Evolutionary conservation across 306 rosid genomes (phyloP).

Genomic region (Fagus crenata): DNA sequence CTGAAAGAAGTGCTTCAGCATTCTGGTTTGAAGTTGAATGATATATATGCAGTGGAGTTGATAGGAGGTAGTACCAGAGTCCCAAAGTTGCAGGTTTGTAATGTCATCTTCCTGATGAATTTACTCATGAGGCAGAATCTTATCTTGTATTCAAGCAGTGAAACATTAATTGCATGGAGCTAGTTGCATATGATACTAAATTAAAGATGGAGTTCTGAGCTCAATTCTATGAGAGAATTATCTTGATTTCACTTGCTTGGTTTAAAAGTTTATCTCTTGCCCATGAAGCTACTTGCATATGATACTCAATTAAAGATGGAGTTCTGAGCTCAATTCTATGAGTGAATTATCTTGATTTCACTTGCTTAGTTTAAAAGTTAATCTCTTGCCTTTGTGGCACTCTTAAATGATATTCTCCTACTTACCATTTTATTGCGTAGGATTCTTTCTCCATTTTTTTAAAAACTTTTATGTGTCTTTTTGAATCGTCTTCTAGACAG

Average conservation of each 20-base stretch:
- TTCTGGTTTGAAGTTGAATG: slow-evolving; percentile 64
- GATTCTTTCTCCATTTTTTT: neutral
- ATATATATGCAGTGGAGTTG: slow-evolving; percentile 87
- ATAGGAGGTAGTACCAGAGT: slow-evolving; percentile 97
- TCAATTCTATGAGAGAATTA: neutral
- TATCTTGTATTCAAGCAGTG: neutral
- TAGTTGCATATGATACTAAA: neutral
- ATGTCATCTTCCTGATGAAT: slow-evolving; percentile 24
- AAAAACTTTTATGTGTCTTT: neutral
- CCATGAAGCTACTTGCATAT: no score
- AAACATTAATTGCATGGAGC: neutral
- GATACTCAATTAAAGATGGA: neutral
- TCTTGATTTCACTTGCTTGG: neutral
- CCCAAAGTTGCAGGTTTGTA: slow-evolving; percentile 91
- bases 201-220: neutral
- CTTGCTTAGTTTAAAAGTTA: neutral
- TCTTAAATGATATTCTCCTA: neutral
- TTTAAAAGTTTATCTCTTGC: neutral
- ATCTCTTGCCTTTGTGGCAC: neutral
- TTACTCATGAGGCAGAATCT: neutral
- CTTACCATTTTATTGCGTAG: neutral
- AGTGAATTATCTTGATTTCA: neutral
- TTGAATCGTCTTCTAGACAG: neutral
- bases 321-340: neutral
- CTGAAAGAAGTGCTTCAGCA: slow-evolving; percentile 71